Percentiles rank a stretch among this genome's conserved stretches.
Conservation (phyloP, 129 eudicot genomes). For the Calendula officinalis region DNA sequence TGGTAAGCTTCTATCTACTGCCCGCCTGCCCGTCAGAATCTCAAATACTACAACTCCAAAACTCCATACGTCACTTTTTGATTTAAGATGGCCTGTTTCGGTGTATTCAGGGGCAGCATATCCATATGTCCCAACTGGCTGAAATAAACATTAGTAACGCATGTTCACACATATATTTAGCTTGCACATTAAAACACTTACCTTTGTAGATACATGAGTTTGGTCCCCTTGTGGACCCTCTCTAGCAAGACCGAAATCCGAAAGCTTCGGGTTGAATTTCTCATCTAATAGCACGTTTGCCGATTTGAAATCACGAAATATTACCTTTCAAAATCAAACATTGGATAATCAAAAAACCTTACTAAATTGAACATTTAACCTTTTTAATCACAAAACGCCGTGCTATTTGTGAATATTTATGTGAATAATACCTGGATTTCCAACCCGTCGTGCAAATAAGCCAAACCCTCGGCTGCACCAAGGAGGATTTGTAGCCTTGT, state of each 20-base stretch:
- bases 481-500: conserved; percentile 63
- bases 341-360: not conserved
- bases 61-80: conserved; percentile 79
- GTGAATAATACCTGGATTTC: conserved; percentile 54
- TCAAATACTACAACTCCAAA: conserved; percentile 79
- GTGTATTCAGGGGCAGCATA: conserved; percentile 89
- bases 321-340: conserved; percentile 41
- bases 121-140: conserved; percentile 85
- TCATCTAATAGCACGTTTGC: conserved; percentile 75
- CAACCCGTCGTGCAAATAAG: conserved; percentile 64
- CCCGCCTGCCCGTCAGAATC: conserved; percentile 61
- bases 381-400: not conserved
- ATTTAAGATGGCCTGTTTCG: conserved; percentile 56
- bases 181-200: conserved; percentile 28
- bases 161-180: too few relatives aligned
- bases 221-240: conserved; percentile 75
- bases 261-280: conserved; percentile 67
- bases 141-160: conserved; percentile 13
- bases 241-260: conserved; percentile 87
- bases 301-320: conserved; percentile 77
- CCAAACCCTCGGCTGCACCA: conserved; percentile 82
- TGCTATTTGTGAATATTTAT: not conserved
- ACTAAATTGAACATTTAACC: not conserved
- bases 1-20: conserved; percentile 57
- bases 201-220: conserved; percentile 81